Evolutionary conservation across 2,329 filamentous ascomycete species (phyloP).

Genomic region (Colletotrichum higginsianum): DNA sequence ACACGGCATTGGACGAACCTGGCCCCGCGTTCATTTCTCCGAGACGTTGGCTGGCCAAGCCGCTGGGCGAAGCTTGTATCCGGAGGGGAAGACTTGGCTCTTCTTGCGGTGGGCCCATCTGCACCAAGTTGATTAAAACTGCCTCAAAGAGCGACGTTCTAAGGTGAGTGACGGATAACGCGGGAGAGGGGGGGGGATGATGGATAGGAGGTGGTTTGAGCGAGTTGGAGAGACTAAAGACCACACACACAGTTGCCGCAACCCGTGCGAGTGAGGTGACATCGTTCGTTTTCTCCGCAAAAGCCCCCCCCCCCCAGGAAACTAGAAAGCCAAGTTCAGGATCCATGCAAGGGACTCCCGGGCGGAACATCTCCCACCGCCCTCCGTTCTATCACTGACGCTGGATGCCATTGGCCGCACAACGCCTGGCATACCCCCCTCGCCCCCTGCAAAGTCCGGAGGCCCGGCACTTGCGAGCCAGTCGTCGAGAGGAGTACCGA

Average conservation of each 20-base stretch:
- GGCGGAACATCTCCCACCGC: slow-evolving; percentile 26
- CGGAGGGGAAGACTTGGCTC: not conserved
- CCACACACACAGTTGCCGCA: slow-evolving; percentile 11
- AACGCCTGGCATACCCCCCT: not conserved
- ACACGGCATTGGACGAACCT: slow-evolving; percentile 27
- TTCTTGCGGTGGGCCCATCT: not conserved
- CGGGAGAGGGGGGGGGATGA: not conserved
- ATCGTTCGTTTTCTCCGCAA: slow-evolving; percentile 29
- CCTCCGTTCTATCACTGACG: slow-evolving; percentile 1
- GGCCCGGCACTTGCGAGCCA: slow-evolving; percentile 12
- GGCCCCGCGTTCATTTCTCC: not conserved
- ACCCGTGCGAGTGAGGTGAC: slow-evolving; percentile 12
- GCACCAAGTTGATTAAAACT: slow-evolving; percentile 19
- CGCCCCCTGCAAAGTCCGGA: slow-evolving; percentile 16
- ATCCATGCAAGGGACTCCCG: slow-evolving; percentile 12
- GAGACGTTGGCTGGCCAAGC: not conserved
- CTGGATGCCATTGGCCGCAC: slow-evolving; percentile 9
- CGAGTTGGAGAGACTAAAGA: not conserved
- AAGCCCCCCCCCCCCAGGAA: not conserved
- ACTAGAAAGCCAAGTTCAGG: slow-evolving; percentile 18
- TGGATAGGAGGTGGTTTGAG: slow-evolving; percentile 3
- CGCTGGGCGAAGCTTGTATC: slow-evolving; percentile 25
- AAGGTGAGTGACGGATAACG: not conserved
- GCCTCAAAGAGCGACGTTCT: not conserved
- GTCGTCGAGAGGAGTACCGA: slow-evolving; percentile 10